Evolutionary conservation across 371 early-diverging fungal species (phyloP).

Genomic region (Apophysomyces sp.): DNA sequence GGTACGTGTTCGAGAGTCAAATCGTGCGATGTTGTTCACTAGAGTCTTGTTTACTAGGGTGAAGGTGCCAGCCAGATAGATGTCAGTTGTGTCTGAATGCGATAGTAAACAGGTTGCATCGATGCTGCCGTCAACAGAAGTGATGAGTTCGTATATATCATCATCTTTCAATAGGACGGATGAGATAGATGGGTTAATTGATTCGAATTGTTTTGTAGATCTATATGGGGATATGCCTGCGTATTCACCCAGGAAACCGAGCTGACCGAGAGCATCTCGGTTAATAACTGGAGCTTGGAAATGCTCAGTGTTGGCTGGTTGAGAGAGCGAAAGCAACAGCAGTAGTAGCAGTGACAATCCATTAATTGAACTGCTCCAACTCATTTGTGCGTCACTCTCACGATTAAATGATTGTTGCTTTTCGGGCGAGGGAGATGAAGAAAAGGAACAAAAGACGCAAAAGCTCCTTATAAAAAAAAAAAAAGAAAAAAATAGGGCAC

Average conservation of each 20-base stretch:
- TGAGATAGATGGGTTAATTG: constrained; percentile 8
- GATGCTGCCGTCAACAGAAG: constrained; percentile 10
- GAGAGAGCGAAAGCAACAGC: constrained; percentile 2
- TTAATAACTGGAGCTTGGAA: constrained; percentile 14
- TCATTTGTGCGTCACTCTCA: constrained; percentile 1
- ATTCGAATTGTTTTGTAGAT: constrained; percentile 22
- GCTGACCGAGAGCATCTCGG: constrained; percentile 20
- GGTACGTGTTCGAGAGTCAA: constrained; percentile 38
- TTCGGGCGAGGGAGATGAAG: constrained; percentile 2
- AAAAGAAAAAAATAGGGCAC: no score
- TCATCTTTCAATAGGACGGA: constrained; percentile 17
- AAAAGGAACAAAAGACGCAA: constrained; percentile 16
- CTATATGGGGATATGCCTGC: constrained; percentile 36
- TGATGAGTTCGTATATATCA: neutral
- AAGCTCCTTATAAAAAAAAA: neutral
- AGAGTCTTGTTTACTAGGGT: constrained; percentile 19
- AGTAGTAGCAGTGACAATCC: neutral
- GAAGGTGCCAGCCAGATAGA: constrained; percentile 52
- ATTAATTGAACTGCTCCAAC: neutral
- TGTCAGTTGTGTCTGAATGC: constrained; percentile 4
- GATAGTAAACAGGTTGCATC: neutral
- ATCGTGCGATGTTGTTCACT: constrained; percentile 52
- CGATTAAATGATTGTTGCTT: neutral
- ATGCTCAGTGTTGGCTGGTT: neutral
- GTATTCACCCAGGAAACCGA: constrained; percentile 37